Evolutionary conservation across 345 rosid species (phyloP).

Genomic region (Brassica rapa): DNA sequence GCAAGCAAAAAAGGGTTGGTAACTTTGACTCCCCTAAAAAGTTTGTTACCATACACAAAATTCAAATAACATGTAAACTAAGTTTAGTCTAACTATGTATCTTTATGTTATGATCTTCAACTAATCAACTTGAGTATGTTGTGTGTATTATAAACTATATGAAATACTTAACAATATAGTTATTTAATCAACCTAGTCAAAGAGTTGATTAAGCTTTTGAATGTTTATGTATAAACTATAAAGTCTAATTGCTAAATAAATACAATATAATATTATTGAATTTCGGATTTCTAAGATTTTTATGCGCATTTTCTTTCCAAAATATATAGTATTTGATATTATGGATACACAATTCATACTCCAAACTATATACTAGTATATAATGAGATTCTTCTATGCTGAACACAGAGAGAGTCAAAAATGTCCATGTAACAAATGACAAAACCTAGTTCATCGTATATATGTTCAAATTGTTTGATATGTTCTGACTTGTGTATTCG

Average conservation of each 20-base stretch:
- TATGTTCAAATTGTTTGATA: neutral
- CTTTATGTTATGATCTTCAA: neutral
- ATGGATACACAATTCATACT: neutral
- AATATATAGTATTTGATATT: neutral
- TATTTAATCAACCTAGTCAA: neutral
- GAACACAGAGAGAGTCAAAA: neutral
- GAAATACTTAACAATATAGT: neutral
- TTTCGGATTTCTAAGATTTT: neutral
- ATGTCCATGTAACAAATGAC: neutral
- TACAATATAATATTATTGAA: neutral
- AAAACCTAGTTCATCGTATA: neutral
- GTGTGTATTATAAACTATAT: neutral
- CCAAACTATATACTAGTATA: neutral
- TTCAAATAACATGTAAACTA: neutral
- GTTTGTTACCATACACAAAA: slow-evolving; percentile 5
- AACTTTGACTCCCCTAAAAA: slow-evolving; percentile 28
- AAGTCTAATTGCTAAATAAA: neutral
- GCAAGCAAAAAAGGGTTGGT: slow-evolving; percentile 18
- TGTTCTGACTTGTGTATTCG: neutral
- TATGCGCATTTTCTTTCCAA: neutral
- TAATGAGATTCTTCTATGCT: neutral
- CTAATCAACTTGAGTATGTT: neutral
- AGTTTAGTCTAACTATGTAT: neutral
- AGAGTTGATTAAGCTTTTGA: neutral
- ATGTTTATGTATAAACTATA: no score